Conservation (phyloP, 495 filamentous ascomycete genomes). For the Poronia punctata region DNA sequence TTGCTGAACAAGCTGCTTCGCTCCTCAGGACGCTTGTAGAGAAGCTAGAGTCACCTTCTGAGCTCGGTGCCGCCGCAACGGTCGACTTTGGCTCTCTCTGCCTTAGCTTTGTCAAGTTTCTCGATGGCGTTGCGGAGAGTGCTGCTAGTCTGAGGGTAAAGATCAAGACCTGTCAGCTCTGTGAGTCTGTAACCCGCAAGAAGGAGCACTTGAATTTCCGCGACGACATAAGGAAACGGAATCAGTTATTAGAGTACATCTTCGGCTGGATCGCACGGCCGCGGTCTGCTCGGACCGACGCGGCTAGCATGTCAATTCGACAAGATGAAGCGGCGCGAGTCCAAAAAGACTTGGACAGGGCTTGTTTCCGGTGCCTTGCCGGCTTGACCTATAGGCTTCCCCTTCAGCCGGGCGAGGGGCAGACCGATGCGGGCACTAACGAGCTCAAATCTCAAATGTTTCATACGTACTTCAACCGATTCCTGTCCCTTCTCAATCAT, state of each 20-base stretch:
- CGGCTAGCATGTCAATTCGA: constrained; percentile 18
- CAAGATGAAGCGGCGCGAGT: constrained; percentile 47
- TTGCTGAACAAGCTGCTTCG: constrained; percentile 57
- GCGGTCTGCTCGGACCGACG: constrained; percentile 31
- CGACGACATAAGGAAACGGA: constrained; percentile 58
- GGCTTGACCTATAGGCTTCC: constrained; percentile 57
- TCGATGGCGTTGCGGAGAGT: constrained; percentile 47
- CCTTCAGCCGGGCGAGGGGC: constrained; percentile 55
- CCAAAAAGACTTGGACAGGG: constrained; percentile 55
- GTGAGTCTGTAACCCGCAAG: constrained; percentile 55
- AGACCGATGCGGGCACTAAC: constrained; percentile 53
- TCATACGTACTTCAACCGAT: constrained; percentile 58
- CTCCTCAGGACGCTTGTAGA: constrained; percentile 56
- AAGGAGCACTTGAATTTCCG: constrained; percentile 60
- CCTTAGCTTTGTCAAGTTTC: constrained; percentile 54
- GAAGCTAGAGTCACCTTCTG: constrained; percentile 50
- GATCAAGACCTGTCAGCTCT: constrained; percentile 59
- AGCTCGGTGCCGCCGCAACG: constrained; percentile 48
- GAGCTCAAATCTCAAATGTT: constrained; percentile 60
- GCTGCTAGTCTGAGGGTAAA: constrained; percentile 50
- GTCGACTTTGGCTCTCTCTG: constrained; percentile 54
- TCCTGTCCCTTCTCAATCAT: constrained; percentile 53
- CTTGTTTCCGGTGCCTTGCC: constrained; percentile 53
- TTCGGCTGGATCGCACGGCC: constrained; percentile 58
- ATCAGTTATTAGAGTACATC: constrained; percentile 56